A percentile compares a stretch with the other conserved stretches of the same genome.
These are phyloP conservation scores for Globisporangium cylindrosporum DNA, from an alignment of 352 stramenopile genomes.

Conservation along the genomic window DNA sequence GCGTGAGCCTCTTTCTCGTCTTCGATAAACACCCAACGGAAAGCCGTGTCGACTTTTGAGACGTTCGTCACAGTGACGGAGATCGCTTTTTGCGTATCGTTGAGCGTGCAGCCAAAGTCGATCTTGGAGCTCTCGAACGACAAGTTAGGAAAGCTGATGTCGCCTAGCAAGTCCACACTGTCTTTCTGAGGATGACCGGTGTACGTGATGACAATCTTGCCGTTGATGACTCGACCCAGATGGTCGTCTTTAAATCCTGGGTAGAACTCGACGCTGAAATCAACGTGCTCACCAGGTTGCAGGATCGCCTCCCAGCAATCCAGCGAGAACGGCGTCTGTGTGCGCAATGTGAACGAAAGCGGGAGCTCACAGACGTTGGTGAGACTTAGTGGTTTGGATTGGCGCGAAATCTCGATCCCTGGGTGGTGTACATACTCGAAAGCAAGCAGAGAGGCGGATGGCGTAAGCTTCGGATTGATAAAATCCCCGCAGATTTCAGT, in stretches of 20 bases:
- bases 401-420: slow-evolving; percentile 51
- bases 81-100: slow-evolving; percentile 93
- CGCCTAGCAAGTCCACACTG: slow-evolving; percentile 80
- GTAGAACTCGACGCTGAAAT: slow-evolving; percentile 92
- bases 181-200: slow-evolving; percentile 90
- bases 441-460: slow-evolving; percentile 63
- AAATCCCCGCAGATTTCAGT: slow-evolving; percentile 90
- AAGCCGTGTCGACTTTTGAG: slow-evolving; percentile 87
- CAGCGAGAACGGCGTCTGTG: slow-evolving; percentile 89
- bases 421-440: slow-evolving; percentile 89
- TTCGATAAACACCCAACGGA: slow-evolving; percentile 94
- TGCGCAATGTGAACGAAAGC: slow-evolving; percentile 89
- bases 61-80: slow-evolving; percentile 86
- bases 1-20: slow-evolving; percentile 74
- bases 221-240: slow-evolving; percentile 82
- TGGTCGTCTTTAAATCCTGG: slow-evolving; percentile 91
- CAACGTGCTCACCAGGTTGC: slow-evolving; percentile 67
- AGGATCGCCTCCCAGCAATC: slow-evolving; percentile 90
- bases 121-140: slow-evolving; percentile 88
- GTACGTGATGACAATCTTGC: slow-evolving; percentile 84
- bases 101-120: slow-evolving; percentile 94
- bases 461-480: slow-evolving; percentile 82
- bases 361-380: slow-evolving; percentile 87
- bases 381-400: slow-evolving; percentile 79
- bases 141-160: slow-evolving; percentile 95